Evolutionary conservation across 805 yeast genomes (phyloP), one percentile per base, ranked within the genome.

Genomic region (Barnettozyma pratensis): DNA sequence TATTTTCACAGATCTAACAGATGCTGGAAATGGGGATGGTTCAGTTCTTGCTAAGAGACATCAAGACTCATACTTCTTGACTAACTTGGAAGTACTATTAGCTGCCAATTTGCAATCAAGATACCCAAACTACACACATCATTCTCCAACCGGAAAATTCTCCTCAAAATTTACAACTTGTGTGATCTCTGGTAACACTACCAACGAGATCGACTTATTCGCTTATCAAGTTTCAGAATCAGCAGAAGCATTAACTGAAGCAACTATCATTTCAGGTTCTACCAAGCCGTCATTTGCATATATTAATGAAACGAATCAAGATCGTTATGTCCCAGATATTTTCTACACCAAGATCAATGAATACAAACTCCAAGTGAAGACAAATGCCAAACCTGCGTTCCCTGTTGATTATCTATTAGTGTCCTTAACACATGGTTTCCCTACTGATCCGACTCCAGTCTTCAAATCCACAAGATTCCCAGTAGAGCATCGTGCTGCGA

Each of bases 151-250:
- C 8, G 87, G 89, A 3, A 57, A 61, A 29, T 94, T 79, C 63
- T 86, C 96, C 12, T 90, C 97, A 7, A 88, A 89, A 61, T 94
- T 89, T 63, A 92, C 91, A 19, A 92, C 98, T 1, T 91, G 97
- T 69, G 92, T 90, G 26, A 75, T 94, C 3, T 80, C 95, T 1
- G 99, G 99, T n/a, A 95, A 96, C 54, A 62, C 75, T 11, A 68
- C 80, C 43, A 94, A 95, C 26, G 96, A 92, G 53, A 92, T 94
- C 60, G 99, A 92, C 60, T 86, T 96, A 4, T 73, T 86, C 14
- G 79, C 95, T 37, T 94, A 91, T 66, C 99, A 94, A 66, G 96
- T 89, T 0, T 84, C 95, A 5, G 81, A 81, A 32, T 76, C 82
- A 49, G 96, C 96, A 0, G 97, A 94, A 67, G 95, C 89, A 0